Base-by-base conservation (phyloP, 495 filamentous ascomycete genomes). In the Penicillium tannophilum region DNA sequence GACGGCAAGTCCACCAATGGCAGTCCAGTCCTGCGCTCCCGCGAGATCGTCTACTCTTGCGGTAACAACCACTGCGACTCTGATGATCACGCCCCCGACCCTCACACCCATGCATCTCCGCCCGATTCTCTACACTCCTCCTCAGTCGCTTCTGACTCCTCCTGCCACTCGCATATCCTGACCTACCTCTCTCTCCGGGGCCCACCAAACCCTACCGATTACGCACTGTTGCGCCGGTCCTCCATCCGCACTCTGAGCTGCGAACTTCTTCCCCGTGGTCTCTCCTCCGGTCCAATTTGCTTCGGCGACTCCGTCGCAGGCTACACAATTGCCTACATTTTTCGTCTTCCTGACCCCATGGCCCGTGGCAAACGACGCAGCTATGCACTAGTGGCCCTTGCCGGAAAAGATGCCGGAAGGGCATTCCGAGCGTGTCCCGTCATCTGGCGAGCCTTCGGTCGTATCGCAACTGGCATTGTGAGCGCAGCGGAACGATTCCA, bases 241-340 rank as follows among this genome's bases (percentile, higher is more conserved):
- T 93, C 88, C 56, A 84, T 97, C 60, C 89, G 92, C 55, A 92
- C 93, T 0, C 80, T 97, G 19, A 93, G 90, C 41, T 88, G 89
- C 60, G 93, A 97, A 65, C 87, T 87, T 4, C 84, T 96, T 1
- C 93, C 93, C 4, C 88, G 87, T 16, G 85, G 88, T 53, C 81
- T 87, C 20, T 84, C 86, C 1, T 86, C 86, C 16, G 92, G 93
- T 0, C 90, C 90, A 11, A 81, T 97, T 42, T 91, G 90, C 63
- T 97, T 97, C 61, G 92, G 92, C 24, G 92, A 96, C 63, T 81
- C 88, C 4, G 74, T 82, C 1, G 85, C 88, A 4, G 93, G 93
- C 45, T 95, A 93, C 74, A 96, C 93, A 3, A 93, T 93, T 11
- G 93, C 93, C 56, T 96, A 90, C 71, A 88, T 95, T 64, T 97